phyloP scores from a whole-genome alignment of 805 yeast species.

The Candida maesae region DNA sequence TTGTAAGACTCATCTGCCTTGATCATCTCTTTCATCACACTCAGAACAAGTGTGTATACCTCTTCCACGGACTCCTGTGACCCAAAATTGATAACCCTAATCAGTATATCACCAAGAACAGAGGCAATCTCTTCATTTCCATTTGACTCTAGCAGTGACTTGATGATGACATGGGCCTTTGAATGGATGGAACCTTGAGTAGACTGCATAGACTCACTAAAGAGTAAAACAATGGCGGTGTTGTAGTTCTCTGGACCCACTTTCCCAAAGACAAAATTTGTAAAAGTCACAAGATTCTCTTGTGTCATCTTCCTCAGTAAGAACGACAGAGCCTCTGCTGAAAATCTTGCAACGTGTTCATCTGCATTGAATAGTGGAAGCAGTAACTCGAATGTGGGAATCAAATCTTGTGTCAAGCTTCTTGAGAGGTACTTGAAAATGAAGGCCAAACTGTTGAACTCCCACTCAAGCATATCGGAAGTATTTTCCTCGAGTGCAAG shows the following conservation, averaged over 20 bases:
- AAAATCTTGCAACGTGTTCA: slow-evolving; percentile 69
- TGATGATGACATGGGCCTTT: slow-evolving; percentile 51
- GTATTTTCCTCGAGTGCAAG: slow-evolving; percentile 45
- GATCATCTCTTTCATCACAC: slow-evolving; percentile 19
- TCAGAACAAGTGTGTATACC: slow-evolving; percentile 38
- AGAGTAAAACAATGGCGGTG: slow-evolving; percentile 55
- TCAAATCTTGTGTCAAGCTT: slow-evolving; percentile 54
- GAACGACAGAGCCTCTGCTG: slow-evolving; percentile 88
- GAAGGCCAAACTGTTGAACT: slow-evolving; percentile 81
- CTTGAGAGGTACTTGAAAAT: slow-evolving; percentile 82
- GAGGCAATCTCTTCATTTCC: slow-evolving; percentile 30
- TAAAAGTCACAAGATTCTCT: slow-evolving; percentile 42
- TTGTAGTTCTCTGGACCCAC: slow-evolving; percentile 43
- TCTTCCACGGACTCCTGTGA: slow-evolving; percentile 42
- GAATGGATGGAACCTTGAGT: slow-evolving; percentile 75
- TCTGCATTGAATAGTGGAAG: slow-evolving; percentile 63
- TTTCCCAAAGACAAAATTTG: slow-evolving; percentile 40
- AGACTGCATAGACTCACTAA: slow-evolving; percentile 70
- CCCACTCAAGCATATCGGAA: slow-evolving; percentile 70
- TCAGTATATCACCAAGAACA: slow-evolving; percentile 54
- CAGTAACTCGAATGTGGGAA: slow-evolving; percentile 64
- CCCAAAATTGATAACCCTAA: slow-evolving; percentile 52
- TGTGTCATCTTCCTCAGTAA: slow-evolving; percentile 64
- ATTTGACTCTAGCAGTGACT: slow-evolving; percentile 36
- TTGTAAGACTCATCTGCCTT: slow-evolving; percentile 13